phyloP scores from a whole-genome alignment of 148 eudicot species.

The Amaranthus hypochondriacus region DNA sequence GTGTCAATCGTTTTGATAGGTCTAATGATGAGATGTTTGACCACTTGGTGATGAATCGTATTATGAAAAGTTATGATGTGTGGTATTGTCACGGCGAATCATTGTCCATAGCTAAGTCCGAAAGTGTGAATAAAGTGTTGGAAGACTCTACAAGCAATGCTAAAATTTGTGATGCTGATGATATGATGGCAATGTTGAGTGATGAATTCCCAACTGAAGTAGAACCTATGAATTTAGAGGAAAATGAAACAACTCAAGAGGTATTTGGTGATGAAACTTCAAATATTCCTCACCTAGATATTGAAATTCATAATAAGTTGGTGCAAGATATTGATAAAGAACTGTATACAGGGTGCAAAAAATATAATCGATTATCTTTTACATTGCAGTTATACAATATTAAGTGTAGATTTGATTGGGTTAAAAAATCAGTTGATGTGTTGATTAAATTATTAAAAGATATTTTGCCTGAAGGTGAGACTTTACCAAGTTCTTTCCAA shows the following conservation, averaged over 20 bases:
- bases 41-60: not conserved
- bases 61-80: not conserved
- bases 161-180: not conserved
- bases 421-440: not conserved
- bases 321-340: not conserved
- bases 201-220: not conserved
- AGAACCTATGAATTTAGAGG: not conserved
- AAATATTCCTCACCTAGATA: not conserved
- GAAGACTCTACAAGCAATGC: too few species aligned
- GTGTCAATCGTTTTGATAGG: constrained; percentile 5
- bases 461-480: not conserved
- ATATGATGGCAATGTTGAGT: constrained; percentile 1
- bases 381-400: constrained; percentile 5
- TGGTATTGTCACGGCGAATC: too few species aligned
- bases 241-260: too few species aligned
- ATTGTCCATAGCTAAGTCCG: too few species aligned
- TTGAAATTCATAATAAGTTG: not conserved
- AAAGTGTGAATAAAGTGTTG: too few species aligned
- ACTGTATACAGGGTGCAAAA: constrained; percentile 2
- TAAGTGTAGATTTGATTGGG: not conserved
- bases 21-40: not conserved
- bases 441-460: constrained; percentile 1
- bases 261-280: not conserved
- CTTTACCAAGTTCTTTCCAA: not conserved
- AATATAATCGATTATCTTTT: not conserved